Conservation (phyloP, 495 filamentous ascomycete genomes). For the Aspergillus sclerotiicarbonarius region DNA sequence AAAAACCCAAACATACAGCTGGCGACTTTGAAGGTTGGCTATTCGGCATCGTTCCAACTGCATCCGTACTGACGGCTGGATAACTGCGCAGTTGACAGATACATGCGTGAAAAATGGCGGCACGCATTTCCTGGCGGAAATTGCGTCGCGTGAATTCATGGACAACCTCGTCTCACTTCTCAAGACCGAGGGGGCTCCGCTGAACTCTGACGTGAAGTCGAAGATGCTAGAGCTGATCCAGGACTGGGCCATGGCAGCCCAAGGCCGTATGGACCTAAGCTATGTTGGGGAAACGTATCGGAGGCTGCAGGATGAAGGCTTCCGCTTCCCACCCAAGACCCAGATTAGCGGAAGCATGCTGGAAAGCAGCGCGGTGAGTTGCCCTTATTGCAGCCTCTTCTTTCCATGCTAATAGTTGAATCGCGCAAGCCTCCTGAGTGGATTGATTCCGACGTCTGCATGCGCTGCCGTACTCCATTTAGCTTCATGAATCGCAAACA, state of each 20-base stretch:
- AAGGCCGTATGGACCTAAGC: conserved; percentile 76
- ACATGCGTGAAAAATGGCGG: conserved; percentile 99
- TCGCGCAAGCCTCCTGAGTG: conserved; percentile 81
- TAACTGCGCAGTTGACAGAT: conserved; percentile 69
- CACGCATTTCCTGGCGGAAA: conserved; percentile 90
- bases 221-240: conserved; percentile 95
- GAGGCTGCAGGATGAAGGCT: conserved; percentile 78
- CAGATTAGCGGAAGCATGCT: conserved; percentile 91
- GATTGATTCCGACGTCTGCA: conserved; percentile 97
- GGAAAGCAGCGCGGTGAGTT: conserved; percentile 88
- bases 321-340: conserved; percentile 83
- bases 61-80: conserved; percentile 15
- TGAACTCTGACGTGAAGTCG: conserved; percentile 79
- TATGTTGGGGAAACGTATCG: conserved; percentile 88
- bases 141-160: conserved; percentile 97
- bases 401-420: conserved; percentile 1
- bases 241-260: conserved; percentile 85
- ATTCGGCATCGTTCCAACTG: neutral
- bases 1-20: conserved; percentile 96
- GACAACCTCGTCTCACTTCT: conserved; percentile 90
- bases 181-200: conserved; percentile 70
- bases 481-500: conserved; percentile 98
- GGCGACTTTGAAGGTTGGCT: conserved; percentile 78
- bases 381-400: neutral
- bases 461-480: conserved; percentile 93